Percentiles rank a stretch among this genome's conserved stretches.
These are phyloP conservation scores for Trypanosoma brucei DNA, from an alignment of 208 protist genomes.

Conservation along the genomic window DNA sequence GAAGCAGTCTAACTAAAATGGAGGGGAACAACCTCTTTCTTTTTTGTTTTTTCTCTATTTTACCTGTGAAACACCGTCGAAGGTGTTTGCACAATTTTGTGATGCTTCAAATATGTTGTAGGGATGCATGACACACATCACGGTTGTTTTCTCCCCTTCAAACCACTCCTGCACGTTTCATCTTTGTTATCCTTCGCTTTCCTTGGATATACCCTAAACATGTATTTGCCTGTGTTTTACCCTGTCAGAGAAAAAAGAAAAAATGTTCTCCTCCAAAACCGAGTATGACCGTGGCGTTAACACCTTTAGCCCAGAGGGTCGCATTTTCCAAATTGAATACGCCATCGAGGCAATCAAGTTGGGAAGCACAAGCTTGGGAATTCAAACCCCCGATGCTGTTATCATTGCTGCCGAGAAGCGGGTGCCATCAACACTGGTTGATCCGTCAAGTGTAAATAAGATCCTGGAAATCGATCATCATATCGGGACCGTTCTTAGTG, in stretches of 20 bases:
- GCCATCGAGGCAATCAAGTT: conserved; percentile 93
- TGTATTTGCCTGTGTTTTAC: too few species aligned
- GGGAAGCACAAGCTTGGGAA: conserved; percentile 98
- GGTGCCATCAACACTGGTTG: conserved; percentile 96
- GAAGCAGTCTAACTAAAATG: conserved; percentile 23
- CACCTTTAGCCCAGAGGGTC: conserved; percentile 99
- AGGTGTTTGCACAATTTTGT: background rate
- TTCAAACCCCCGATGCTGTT: conserved; percentile 97
- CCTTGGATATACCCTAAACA: background rate
- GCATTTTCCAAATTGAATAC: conserved; percentile 98
- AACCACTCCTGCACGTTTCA: conserved; percentile 2
- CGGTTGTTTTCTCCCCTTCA: too few species aligned
- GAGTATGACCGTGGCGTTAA: conserved; percentile 99
- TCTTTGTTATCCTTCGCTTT: conserved; percentile 6
- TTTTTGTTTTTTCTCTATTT: conserved; percentile 12
- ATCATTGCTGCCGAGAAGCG: conserved; percentile 99
- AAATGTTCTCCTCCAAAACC: conserved; percentile 91
- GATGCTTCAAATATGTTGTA: too few species aligned
- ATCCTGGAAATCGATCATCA: conserved; percentile 97
- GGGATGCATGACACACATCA: too few species aligned
- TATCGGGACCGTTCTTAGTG: conserved; percentile 95
- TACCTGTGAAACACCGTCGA: conserved; percentile 1
- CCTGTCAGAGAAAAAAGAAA: background rate
- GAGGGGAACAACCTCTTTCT: background rate
- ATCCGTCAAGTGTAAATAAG: conserved; percentile 96